Percentiles rank a stretch among this genome's conserved stretches.
phyloP scores from a whole-genome alignment of 129 eudicot genomes.

The Artemisia argyi region DNA sequence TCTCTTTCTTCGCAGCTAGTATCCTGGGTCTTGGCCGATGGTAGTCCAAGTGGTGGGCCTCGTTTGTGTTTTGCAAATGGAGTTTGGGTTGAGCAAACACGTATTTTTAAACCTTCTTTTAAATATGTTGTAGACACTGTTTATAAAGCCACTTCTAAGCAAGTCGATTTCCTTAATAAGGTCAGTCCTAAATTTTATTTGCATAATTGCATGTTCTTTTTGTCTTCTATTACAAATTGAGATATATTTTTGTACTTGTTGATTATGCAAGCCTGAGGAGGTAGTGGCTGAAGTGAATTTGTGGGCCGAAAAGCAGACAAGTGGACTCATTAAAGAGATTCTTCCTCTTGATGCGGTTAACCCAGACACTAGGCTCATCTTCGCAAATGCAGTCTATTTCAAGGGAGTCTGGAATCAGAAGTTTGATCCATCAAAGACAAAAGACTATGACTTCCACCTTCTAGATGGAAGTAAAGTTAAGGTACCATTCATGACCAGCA shows the following conservation, averaged over 20 bases:
- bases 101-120: slow-evolving; percentile 42
- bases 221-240: neutral
- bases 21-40: slow-evolving; percentile 46
- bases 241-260: neutral
- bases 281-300: slow-evolving; percentile 49
- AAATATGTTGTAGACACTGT: slow-evolving; percentile 38
- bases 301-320: slow-evolving; percentile 65
- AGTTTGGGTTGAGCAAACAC: slow-evolving; percentile 59
- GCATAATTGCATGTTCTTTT: neutral
- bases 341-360: slow-evolving; percentile 59
- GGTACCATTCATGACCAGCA: slow-evolving; percentile 74
- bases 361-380: slow-evolving; percentile 44
- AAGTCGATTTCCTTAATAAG: slow-evolving; percentile 67
- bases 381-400: slow-evolving; percentile 68
- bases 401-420: slow-evolving; percentile 69
- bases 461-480: slow-evolving; percentile 43
- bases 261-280: slow-evolving; percentile 44
- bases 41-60: slow-evolving; percentile 58
- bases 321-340: slow-evolving; percentile 58
- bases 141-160: slow-evolving; percentile 50
- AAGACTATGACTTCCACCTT: slow-evolving; percentile 42
- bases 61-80: slow-evolving; percentile 52
- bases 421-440: slow-evolving; percentile 54
- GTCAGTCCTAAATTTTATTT: slow-evolving; percentile 21
- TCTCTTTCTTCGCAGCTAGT: slow-evolving; percentile 47